Conservation (phyloP, 2,329 filamentous ascomycete species). For the Hypoxylon sp. region DNA sequence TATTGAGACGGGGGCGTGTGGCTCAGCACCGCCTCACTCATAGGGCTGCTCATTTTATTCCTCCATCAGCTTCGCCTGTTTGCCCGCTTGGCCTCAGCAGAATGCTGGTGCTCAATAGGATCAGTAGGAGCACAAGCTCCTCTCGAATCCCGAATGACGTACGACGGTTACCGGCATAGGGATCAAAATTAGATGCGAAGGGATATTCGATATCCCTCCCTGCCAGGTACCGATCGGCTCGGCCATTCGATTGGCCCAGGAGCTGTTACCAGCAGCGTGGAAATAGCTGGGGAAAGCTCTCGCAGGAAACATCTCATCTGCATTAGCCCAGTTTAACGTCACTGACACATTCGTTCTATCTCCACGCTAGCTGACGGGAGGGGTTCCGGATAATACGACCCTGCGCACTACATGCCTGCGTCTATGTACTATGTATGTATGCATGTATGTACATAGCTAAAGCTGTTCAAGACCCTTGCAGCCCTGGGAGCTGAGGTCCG, state of each 20-base stretch:
- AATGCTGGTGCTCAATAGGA: background rate
- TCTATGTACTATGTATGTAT: too few species aligned
- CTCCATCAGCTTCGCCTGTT: background rate
- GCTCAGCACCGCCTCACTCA: background rate
- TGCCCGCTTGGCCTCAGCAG: too few species aligned
- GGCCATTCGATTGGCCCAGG: conserved; percentile 16
- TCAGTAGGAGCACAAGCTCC: conserved; percentile 25
- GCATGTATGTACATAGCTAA: too few species aligned
- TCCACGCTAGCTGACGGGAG: conserved; percentile 1
- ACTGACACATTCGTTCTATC: background rate
- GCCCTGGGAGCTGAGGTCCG: too few species aligned
- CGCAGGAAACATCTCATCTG: conserved; percentile 2
- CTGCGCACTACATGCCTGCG: too few species aligned
- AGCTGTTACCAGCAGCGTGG: conserved; percentile 13
- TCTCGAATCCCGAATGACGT: conserved; percentile 9
- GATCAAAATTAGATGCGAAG: conserved; percentile 11
- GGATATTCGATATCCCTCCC: background rate
- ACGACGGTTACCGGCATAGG: background rate
- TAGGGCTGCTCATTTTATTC: background rate
- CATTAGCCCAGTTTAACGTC: conserved; percentile 12
- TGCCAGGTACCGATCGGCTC: background rate
- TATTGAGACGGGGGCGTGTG: background rate
- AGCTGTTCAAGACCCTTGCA: too few species aligned
- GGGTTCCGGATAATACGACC: background rate
- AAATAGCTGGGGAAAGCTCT: conserved; percentile 12